Evolutionary conservation across 768 basidiomycete genomes (phyloP).

Genomic region (Tulasnella sp.): DNA sequence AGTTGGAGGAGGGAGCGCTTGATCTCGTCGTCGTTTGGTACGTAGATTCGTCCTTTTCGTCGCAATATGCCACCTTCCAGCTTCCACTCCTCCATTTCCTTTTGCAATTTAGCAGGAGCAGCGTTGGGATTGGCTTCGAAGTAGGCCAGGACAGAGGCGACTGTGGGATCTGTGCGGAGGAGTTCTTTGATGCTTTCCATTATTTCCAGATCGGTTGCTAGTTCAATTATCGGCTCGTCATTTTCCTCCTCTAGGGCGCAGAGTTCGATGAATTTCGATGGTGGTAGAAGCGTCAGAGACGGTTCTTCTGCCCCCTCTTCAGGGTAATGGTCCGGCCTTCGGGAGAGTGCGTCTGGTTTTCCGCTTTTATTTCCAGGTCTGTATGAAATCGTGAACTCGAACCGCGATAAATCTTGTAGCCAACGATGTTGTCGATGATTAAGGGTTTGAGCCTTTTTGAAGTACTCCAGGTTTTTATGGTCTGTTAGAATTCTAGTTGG

Average conservation of each 20-base stretch:
- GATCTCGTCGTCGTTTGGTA: not conserved
- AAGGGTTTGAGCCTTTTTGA: slow-evolving; percentile 25
- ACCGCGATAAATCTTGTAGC: slow-evolving; percentile 26
- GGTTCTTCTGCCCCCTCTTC: slow-evolving; percentile 20
- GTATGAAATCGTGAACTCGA: slow-evolving; percentile 29
- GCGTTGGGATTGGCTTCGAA: no score
- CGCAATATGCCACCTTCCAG: not conserved
- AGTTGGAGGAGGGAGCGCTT: not conserved
- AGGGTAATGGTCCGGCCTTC: not conserved
- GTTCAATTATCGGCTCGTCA: not conserved
- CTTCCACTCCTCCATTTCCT: not conserved
- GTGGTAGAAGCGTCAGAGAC: not conserved
- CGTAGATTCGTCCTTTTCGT: slow-evolving; percentile 13
- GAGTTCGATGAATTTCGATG: not conserved
- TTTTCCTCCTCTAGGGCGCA: no score
- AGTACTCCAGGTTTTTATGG: slow-evolving; percentile 31
- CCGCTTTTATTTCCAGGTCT: slow-evolving; percentile 14
- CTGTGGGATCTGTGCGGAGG: no score
- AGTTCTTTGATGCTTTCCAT: no score
- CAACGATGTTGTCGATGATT: slow-evolving; percentile 31
- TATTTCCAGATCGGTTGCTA: not conserved
- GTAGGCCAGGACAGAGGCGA: no score
- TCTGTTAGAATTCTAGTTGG: slow-evolving; percentile 24
- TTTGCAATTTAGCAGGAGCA: not conserved
- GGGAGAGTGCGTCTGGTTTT: slow-evolving; percentile 9